Conservation (phyloP, 2,329 filamentous ascomycete species). For the Penicillium brevicompactum region DNA sequence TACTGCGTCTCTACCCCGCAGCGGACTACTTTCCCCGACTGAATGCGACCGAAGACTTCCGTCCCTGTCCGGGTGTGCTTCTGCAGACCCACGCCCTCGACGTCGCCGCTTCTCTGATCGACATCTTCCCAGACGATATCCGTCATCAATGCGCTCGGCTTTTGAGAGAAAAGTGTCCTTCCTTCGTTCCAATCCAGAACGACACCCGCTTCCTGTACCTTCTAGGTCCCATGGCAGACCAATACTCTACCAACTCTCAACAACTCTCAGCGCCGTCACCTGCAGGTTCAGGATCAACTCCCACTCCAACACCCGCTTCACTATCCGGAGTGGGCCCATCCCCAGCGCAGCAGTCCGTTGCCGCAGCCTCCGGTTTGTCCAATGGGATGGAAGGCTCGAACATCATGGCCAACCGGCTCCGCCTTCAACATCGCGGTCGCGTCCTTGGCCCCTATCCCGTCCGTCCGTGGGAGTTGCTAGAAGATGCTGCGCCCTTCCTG, state of each 20-base stretch:
- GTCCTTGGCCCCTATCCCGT: slow-evolving; percentile 38
- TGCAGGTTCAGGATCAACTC: slow-evolving; percentile 33
- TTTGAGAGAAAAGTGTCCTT: slow-evolving; percentile 45
- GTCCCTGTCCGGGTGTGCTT: slow-evolving; percentile 34
- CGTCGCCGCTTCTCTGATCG: slow-evolving; percentile 47
- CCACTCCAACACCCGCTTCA: slow-evolving; percentile 29
- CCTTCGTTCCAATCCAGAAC: slow-evolving; percentile 40
- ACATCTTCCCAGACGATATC: slow-evolving; percentile 47
- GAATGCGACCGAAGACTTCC: slow-evolving; percentile 22
- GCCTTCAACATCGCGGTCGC: slow-evolving; percentile 41
- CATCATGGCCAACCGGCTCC: slow-evolving; percentile 34
- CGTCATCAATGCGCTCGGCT: slow-evolving; percentile 46
- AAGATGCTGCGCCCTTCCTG: slow-evolving; percentile 47
- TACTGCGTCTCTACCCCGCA: slow-evolving; percentile 32
- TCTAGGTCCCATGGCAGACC: slow-evolving; percentile 41
- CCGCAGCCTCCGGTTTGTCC: slow-evolving; percentile 10
- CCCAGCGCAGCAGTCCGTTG: slow-evolving; percentile 16
- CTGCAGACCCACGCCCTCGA: slow-evolving; percentile 47
- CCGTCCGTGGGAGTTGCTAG: slow-evolving; percentile 48
- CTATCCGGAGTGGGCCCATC: slow-evolving; percentile 18
- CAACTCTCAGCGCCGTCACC: slow-evolving; percentile 35
- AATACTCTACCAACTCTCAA: slow-evolving; percentile 16
- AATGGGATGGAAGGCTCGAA: slow-evolving; percentile 23
- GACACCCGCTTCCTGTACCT: slow-evolving; percentile 45
- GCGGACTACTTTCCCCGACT: slow-evolving; percentile 34